These are phyloP conservation scores for Gentiana straminea DNA, from an alignment of 257 asterid genomes.

Conservation along the genomic window DNA sequence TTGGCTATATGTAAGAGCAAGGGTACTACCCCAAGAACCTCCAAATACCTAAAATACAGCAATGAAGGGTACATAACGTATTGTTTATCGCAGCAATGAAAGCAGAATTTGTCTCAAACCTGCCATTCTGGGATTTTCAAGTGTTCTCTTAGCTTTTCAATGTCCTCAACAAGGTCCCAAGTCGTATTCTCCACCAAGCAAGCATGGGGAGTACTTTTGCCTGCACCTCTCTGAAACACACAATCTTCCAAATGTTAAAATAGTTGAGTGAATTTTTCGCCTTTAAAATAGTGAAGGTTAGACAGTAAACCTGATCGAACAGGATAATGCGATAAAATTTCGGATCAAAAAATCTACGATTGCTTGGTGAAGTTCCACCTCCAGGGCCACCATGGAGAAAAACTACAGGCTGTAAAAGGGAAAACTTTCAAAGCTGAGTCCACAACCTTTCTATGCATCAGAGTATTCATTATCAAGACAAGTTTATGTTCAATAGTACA, in stretches of 20 bases:
- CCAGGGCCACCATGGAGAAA: conserved; percentile 99
- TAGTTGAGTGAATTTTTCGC: too few species aligned
- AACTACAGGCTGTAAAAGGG: conserved; percentile 61
- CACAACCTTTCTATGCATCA: too few species aligned
- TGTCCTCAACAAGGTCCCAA: conserved; percentile 84
- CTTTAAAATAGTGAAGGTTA: conserved; percentile 9
- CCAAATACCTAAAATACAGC: conserved; percentile 73
- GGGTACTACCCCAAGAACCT: conserved; percentile 99
- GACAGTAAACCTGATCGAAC: conserved; percentile 69
- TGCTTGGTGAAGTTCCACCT: conserved; percentile 88
- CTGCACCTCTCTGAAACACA: conserved; percentile 71
- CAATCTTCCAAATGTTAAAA: conserved; percentile 4
- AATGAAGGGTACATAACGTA: conserved; percentile 16
- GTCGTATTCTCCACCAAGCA: conserved; percentile 87
- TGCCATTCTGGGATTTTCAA: conserved; percentile 86
- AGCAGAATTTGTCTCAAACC: conserved; percentile 26
- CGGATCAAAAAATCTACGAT: conserved; percentile 91
- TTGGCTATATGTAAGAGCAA: conserved; percentile 82
- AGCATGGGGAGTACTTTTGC: conserved; percentile 92
- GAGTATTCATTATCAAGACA: too few species aligned
- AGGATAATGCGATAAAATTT: conserved; percentile 62
- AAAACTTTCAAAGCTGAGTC: conserved; percentile 1
- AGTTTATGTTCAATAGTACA: background rate
- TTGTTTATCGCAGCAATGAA: conserved; percentile 3
- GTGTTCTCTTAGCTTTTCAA: conserved; percentile 76